These are phyloP conservation scores for Nakazawaea sp. DNA, from an alignment of 805 yeast species.

Conservation along the genomic window DNA sequence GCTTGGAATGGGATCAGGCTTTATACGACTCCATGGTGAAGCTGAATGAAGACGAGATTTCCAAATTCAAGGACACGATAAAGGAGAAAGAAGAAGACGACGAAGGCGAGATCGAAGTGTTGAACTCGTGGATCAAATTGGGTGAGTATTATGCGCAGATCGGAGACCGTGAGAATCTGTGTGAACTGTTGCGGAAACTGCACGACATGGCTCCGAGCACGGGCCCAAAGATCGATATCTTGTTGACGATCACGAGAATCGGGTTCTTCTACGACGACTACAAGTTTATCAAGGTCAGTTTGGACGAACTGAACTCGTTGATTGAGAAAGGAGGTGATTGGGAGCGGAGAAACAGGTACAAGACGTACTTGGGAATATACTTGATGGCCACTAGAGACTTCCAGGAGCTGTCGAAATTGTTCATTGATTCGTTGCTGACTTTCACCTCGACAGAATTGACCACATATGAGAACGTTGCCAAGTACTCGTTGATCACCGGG, in stretches of 20 bases:
- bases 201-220: conserved; percentile 75
- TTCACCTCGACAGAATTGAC: conserved; percentile 90
- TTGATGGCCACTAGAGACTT: conserved; percentile 81
- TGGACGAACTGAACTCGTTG: conserved; percentile 64
- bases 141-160: conserved; percentile 86
- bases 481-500: conserved; percentile 85
- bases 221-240: conserved; percentile 85
- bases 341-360: conserved; percentile 95
- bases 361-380: conserved; percentile 85
- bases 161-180: conserved; percentile 73
- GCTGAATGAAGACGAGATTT: conserved; percentile 50
- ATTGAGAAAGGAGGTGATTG: conserved; percentile 98
- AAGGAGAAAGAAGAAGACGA: conserved; percentile 54
- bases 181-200: conserved; percentile 61
- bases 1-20: conserved; percentile 51
- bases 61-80: conserved; percentile 45
- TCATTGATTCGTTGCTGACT: conserved; percentile 89
- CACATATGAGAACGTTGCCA: conserved; percentile 84
- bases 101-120: conserved; percentile 82
- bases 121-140: conserved; percentile 67
- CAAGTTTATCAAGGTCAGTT: conserved; percentile 56
- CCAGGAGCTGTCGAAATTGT: conserved; percentile 72
- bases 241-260: conserved; percentile 73
- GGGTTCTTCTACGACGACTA: conserved; percentile 89
- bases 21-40: conserved; percentile 43